Percentiles rank a stretch among this genome's conserved stretches.
Evolutionary conservation across 192 early-diverging fungal species (phyloP).

Genomic region (Blastocladiella britannica): DNA sequence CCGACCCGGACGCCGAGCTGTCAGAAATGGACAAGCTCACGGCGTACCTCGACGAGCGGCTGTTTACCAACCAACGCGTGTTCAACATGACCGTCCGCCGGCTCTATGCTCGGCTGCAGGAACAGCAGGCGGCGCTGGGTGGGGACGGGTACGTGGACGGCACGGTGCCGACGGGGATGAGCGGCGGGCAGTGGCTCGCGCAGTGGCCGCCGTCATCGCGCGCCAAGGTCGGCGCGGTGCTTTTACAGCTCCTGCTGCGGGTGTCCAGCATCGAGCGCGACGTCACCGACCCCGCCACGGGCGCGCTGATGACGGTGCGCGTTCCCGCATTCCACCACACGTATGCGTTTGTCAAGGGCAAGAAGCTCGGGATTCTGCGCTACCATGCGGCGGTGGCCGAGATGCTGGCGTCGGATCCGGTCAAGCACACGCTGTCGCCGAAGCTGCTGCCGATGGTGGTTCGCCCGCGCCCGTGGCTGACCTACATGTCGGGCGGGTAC

Average conservation of each 20-base stretch:
- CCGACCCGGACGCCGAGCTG: conserved; percentile 18
- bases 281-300: conserved; percentile 33
- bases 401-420: conserved; percentile 33
- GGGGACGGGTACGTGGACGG: conserved; percentile 33
- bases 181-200: neutral
- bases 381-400: conserved; percentile 46
- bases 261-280: conserved; percentile 42
- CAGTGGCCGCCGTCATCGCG: conserved; percentile 20
- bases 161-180: conserved; percentile 9
- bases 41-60: conserved; percentile 2
- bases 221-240: conserved; percentile 25
- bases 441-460: conserved; percentile 85
- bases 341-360: conserved; percentile 33
- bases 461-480: conserved; percentile 74
- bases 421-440: conserved; percentile 39
- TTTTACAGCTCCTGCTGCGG: conserved; percentile 41
- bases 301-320: conserved; percentile 26
- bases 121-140: conserved; percentile 23
- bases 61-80: conserved; percentile 53
- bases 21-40: conserved; percentile 32
- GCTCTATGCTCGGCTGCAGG: conserved; percentile 26
- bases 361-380: conserved; percentile 50
- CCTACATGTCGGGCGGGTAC: conserved; percentile 68
- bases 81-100: conserved; percentile 62
- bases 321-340: conserved; percentile 65